Conservation (phyloP, 2,329 filamentous ascomycete genomes). For the Pseudogymnoascus sp. region DNA sequence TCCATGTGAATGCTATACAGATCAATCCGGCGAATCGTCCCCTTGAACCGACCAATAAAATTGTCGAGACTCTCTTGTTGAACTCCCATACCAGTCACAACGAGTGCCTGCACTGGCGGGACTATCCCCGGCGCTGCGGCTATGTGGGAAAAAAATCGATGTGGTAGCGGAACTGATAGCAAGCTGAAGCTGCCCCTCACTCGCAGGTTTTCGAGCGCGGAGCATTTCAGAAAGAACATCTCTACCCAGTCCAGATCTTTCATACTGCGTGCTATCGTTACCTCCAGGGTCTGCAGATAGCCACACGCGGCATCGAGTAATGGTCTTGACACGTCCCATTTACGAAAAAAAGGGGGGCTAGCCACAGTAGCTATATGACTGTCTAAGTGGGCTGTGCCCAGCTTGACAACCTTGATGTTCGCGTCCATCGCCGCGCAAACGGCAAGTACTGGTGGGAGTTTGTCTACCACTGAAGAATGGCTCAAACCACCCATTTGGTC, state of each 20-base stretch:
- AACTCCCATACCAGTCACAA: background rate
- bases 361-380: background rate
- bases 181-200: background rate
- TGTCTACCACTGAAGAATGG: background rate
- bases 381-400: background rate
- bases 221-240: background rate
- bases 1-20: background rate
- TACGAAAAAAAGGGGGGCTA: background rate
- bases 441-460: background rate
- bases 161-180: background rate
- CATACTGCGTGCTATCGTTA: background rate
- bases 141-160: background rate
- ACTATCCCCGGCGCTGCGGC: background rate
- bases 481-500: background rate
- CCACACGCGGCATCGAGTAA: background rate
- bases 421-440: background rate
- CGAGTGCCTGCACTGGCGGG: background rate
- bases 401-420: background rate
- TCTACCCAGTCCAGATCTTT: background rate
- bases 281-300: background rate
- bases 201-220: background rate
- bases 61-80: background rate
- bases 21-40: background rate
- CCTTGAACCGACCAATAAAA: background rate
- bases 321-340: background rate